A percentile compares a stretch with the other conserved stretches of the same genome.
Evolutionary conservation across 1,139 yeast genomes (phyloP).

Genomic region (Zygosaccharomyces sapae): DNA sequence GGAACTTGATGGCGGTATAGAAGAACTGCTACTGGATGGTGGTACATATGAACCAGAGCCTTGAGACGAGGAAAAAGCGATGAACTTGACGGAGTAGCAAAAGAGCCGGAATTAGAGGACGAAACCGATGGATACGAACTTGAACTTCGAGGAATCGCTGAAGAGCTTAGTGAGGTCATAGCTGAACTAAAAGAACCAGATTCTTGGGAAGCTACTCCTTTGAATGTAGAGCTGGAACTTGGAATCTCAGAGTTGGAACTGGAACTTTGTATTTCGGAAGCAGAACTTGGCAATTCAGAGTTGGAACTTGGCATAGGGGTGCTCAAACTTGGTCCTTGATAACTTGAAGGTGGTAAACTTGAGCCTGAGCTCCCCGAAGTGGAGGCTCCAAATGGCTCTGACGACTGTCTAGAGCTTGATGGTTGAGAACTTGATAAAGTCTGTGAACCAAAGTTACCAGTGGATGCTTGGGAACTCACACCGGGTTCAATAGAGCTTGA

Average conservation of each 20-base stretch:
- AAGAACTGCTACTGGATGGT: too few species aligned
- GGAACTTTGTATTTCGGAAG: neutral
- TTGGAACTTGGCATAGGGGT: neutral
- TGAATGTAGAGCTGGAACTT: neutral
- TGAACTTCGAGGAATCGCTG: too few species aligned
- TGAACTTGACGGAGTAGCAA: too few species aligned
- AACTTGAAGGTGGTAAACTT: conserved; percentile 1
- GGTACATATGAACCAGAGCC: too few species aligned
- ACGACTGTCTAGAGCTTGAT: neutral
- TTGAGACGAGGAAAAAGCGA: too few species aligned
- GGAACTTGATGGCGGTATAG: too few species aligned
- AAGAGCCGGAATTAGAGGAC: too few species aligned
- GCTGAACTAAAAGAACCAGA: neutral
- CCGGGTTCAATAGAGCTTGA: too few species aligned
- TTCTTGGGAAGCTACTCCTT: neutral
- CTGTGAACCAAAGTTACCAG: too few species aligned
- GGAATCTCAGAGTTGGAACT: neutral
- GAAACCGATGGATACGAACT: too few species aligned
- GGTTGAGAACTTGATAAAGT: neutral
- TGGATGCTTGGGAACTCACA: too few species aligned
- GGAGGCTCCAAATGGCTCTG: neutral
- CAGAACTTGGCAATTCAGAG: neutral
- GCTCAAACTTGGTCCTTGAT: neutral
- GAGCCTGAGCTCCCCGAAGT: neutral
- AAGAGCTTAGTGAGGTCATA: too few species aligned